Evolutionary conservation across 768 basidiomycete species (phyloP).

Genomic region (Tulasnella sp.): DNA sequence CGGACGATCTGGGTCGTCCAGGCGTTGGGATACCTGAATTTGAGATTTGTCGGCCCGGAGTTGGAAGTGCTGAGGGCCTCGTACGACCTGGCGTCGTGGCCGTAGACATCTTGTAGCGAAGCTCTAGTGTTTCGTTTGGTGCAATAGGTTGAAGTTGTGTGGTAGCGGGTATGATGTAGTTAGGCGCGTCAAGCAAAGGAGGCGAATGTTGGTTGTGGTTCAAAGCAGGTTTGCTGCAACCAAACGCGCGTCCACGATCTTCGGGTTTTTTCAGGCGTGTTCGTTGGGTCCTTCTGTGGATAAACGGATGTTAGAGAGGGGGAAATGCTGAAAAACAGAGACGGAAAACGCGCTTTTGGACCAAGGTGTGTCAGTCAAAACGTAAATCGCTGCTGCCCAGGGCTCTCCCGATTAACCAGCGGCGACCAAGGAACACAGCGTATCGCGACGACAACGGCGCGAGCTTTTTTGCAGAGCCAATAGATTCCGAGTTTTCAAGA

Average conservation of each 20-base stretch:
- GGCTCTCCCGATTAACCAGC: background rate
- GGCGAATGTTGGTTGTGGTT: background rate
- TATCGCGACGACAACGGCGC: background rate
- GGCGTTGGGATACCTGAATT: conserved; percentile 25
- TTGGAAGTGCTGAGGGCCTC: conserved; percentile 45
- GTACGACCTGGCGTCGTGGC: conserved; percentile 12
- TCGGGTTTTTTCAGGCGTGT: background rate
- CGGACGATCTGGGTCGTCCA: conserved; percentile 15
- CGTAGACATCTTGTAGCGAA: background rate
- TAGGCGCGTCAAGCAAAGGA: background rate
- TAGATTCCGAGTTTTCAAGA: background rate
- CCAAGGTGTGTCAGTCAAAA: background rate
- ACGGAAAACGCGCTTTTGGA: background rate
- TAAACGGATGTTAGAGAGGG: background rate
- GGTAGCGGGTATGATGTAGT: background rate
- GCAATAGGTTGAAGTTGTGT: background rate
- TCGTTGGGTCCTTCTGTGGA: background rate
- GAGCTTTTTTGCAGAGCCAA: background rate
- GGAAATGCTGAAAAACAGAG: background rate
- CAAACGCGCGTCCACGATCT: background rate
- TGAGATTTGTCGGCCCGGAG: conserved; percentile 63
- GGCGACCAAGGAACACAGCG: background rate
- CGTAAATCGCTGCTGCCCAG: background rate
- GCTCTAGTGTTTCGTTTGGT: background rate
- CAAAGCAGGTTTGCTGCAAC: background rate